Percentiles rank a stretch among this genome's conserved stretches.
Evolutionary conservation across 2,329 filamentous ascomycete genomes (phyloP).

Genomic region (Colletotrichum theobromicola): DNA sequence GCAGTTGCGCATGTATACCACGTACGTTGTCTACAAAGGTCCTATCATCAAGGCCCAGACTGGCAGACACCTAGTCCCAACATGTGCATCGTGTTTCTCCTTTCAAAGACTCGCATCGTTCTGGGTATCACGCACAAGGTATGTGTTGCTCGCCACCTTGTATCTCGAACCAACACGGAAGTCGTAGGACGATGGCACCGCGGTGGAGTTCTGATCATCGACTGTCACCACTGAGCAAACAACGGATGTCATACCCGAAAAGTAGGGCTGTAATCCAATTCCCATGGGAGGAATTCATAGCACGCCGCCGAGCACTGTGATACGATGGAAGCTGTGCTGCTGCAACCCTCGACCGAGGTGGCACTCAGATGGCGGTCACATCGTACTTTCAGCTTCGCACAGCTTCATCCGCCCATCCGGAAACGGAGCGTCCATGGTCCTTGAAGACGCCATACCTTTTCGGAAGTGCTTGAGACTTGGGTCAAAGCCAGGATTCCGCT

Average conservation of each 20-base stretch:
- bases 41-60: background rate
- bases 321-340: slow-evolving; percentile 18
- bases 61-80: background rate
- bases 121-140: background rate
- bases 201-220: background rate
- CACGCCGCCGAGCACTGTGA: background rate
- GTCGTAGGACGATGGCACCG: background rate
- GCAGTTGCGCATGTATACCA: background rate
- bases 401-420: slow-evolving; percentile 23
- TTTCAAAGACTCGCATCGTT: background rate
- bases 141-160: background rate
- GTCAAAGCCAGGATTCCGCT: background rate
- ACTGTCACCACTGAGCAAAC: background rate
- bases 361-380: slow-evolving; percentile 14
- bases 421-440: slow-evolving; percentile 22
- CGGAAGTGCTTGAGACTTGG: background rate
- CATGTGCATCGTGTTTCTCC: background rate
- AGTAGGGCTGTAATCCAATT: background rate
- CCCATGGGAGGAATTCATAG: background rate
- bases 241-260: background rate
- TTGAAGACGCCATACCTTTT: slow-evolving; percentile 24
- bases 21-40: background rate
- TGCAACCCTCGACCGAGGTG: slow-evolving; percentile 19
- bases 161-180: background rate
- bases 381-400: slow-evolving; percentile 26